phyloP scores from a whole-genome alignment of 495 filamentous ascomycete genomes.

The Tuber indicum region DNA sequence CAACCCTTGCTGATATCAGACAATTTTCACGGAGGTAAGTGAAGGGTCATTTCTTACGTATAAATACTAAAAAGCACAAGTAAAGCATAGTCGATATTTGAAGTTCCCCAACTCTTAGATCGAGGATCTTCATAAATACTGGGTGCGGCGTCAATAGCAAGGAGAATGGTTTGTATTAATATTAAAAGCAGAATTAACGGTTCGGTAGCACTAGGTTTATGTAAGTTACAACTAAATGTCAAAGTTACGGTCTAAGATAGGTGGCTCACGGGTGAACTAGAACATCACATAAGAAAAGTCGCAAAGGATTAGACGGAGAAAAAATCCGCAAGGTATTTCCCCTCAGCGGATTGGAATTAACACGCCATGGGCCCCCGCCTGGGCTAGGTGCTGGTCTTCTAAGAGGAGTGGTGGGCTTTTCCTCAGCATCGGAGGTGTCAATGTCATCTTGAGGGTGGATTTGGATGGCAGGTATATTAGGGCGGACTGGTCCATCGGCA shows the following conservation, averaged over 20 bases:
- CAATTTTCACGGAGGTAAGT: background rate
- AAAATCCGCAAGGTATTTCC: slow-evolving; percentile 85
- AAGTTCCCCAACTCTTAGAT: slow-evolving; percentile 56
- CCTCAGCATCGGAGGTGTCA: slow-evolving; percentile 49
- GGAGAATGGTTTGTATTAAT: slow-evolving; percentile 74
- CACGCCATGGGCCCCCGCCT: slow-evolving; percentile 44
- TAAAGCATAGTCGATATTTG: slow-evolving; percentile 68
- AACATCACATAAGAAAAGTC: slow-evolving; percentile 71
- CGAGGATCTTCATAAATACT: slow-evolving; percentile 56
- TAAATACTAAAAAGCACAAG: slow-evolving; percentile 84
- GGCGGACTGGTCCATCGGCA: slow-evolving; percentile 37
- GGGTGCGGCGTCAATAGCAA: slow-evolving; percentile 71
- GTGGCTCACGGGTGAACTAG: slow-evolving; percentile 64
- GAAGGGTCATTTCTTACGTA: slow-evolving; percentile 46
- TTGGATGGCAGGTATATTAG: slow-evolving; percentile 53
- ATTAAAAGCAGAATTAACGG: slow-evolving; percentile 83
- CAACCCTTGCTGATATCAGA: slow-evolving; percentile 47
- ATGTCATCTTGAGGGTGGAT: slow-evolving; percentile 52
- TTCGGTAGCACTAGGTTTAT: slow-evolving; percentile 54
- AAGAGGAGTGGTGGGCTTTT: slow-evolving; percentile 47
- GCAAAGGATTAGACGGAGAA: slow-evolving; percentile 64
- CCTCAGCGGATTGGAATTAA: slow-evolving; percentile 70
- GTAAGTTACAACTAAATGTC: slow-evolving; percentile 15
- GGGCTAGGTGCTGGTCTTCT: slow-evolving; percentile 29
- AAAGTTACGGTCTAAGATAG: background rate